phyloP scores from a whole-genome alignment of 2,329 filamentous ascomycete species.

The Penicillium palitans region DNA sequence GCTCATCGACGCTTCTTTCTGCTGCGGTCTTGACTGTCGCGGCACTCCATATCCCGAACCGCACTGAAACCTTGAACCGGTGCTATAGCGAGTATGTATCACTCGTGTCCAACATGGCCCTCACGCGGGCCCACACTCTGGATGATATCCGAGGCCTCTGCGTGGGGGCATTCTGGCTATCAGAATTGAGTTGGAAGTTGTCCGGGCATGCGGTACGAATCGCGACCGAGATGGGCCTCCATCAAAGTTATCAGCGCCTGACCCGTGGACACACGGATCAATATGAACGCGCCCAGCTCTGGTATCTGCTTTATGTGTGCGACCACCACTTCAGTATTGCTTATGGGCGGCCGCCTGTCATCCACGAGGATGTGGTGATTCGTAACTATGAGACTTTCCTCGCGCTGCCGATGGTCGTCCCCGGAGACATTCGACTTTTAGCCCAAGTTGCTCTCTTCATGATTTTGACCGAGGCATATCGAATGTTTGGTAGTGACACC shows the following conservation, averaged over 20 bases:
- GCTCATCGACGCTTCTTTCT: constrained; percentile 56
- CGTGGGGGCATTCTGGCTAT: constrained; percentile 63
- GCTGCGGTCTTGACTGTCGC: constrained; percentile 59
- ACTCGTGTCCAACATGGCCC: constrained; percentile 58
- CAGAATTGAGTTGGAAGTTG: constrained; percentile 63
- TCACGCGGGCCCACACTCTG: constrained; percentile 58
- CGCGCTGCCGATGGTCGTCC: constrained; percentile 52
- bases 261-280: constrained; percentile 51
- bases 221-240: constrained; percentile 58
- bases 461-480: constrained; percentile 58
- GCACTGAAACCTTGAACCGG: constrained; percentile 53
- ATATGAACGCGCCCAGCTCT: constrained; percentile 58
- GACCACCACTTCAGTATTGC: constrained; percentile 66
- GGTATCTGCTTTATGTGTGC: constrained; percentile 65
- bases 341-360: constrained; percentile 60
- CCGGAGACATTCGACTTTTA: constrained; percentile 57
- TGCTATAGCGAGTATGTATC: constrained; percentile 60
- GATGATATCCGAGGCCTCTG: constrained; percentile 62
- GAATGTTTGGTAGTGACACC: constrained; percentile 58
- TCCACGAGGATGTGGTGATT: constrained; percentile 59
- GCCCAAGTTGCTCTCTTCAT: constrained; percentile 60
- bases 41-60: constrained; percentile 58
- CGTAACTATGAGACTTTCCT: constrained; percentile 60
- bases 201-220: constrained; percentile 60
- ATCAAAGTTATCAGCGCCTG: constrained; percentile 55